Conservation (phyloP, 2,329 filamentous ascomycete genomes). For the Hypocreales sp. region DNA sequence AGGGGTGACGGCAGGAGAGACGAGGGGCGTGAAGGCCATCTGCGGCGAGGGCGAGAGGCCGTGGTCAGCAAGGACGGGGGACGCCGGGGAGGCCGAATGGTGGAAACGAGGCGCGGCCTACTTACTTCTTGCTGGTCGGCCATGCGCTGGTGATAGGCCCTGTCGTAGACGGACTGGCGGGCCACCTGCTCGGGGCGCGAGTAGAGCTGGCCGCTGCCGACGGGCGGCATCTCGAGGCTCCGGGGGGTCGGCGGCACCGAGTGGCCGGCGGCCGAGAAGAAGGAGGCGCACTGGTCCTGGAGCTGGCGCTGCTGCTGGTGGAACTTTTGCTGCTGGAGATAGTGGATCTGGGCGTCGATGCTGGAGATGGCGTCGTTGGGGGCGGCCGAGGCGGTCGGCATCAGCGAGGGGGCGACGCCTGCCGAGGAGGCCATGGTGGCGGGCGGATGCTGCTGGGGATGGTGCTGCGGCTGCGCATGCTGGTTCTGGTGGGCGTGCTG, state of each 20-base stretch:
- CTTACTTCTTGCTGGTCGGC: constrained; percentile 56
- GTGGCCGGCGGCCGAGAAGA: constrained; percentile 37
- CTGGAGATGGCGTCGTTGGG: constrained; percentile 38
- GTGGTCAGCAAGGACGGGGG: background rate
- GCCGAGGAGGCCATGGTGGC: constrained; percentile 32
- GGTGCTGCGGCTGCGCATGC: constrained; percentile 13
- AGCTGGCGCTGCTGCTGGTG: constrained; percentile 44
- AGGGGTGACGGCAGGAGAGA: constrained; percentile 72
- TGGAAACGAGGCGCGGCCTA: constrained; percentile 2
- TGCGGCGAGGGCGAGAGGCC: constrained; percentile 13
- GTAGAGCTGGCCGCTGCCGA: constrained; percentile 41
- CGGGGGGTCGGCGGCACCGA: constrained; percentile 68
- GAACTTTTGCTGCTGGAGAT: constrained; percentile 46
- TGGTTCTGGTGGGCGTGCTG: constrained; percentile 32
- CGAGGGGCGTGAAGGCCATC: constrained; percentile 67
- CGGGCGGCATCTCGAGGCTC: constrained; percentile 60
- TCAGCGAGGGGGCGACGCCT: constrained; percentile 28
- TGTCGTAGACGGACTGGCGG: constrained; percentile 48
- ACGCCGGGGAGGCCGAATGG: background rate
- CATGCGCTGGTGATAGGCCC: constrained; percentile 44
- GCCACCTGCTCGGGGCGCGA: constrained; percentile 34
- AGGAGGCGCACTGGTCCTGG: constrained; percentile 40
- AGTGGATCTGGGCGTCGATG: constrained; percentile 51
- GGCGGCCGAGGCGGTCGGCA: constrained; percentile 14
- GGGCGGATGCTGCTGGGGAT: no score